Evolutionary conservation across 176 grass and related monocot species (phyloP).

Genomic region (Musa itinerans): DNA sequence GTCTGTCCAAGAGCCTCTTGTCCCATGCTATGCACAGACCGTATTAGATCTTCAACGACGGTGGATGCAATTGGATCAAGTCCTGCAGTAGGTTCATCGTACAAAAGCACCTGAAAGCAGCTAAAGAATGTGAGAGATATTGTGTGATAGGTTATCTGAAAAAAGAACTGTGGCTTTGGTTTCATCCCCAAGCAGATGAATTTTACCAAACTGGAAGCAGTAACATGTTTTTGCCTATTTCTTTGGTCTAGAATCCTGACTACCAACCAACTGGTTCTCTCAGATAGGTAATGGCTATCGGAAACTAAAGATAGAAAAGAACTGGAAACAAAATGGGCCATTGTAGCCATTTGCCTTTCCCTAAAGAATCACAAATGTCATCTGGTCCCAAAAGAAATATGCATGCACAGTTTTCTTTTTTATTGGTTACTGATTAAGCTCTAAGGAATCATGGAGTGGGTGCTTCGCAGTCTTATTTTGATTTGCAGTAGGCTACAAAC

Average conservation of each 20-base stretch:
- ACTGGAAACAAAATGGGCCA: no score
- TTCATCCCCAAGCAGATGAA: not conserved
- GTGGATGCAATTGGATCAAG: slow-evolving; percentile 97
- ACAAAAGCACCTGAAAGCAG: slow-evolving; percentile 61
- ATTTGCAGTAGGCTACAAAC: not conserved
- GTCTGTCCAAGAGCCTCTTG: slow-evolving; percentile 54
- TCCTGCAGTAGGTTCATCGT: slow-evolving; percentile 92
- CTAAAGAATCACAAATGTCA: not conserved
- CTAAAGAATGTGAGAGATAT: not conserved
- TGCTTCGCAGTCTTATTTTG: not conserved
- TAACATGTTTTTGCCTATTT: no score
- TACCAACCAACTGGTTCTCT: no score
- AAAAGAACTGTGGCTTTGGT: not conserved
- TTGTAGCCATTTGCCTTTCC: not conserved
- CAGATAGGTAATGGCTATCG: no score
- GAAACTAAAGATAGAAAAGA: no score
- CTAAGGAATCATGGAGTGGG: not conserved
- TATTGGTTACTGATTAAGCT: not conserved
- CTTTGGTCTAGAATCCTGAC: no score
- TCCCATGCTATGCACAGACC: slow-evolving; percentile 64
- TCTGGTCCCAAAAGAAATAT: not conserved
- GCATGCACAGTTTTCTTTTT: not conserved
- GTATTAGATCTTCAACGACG: slow-evolving; percentile 94
- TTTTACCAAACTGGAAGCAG: not conserved
- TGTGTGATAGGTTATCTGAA: not conserved